A percentile compares a stretch with the other conserved stretches of the same genome.
Evolutionary conservation across 106 monocot genomes (phyloP).

Genomic region (Platanthera guangdongensis): DNA sequence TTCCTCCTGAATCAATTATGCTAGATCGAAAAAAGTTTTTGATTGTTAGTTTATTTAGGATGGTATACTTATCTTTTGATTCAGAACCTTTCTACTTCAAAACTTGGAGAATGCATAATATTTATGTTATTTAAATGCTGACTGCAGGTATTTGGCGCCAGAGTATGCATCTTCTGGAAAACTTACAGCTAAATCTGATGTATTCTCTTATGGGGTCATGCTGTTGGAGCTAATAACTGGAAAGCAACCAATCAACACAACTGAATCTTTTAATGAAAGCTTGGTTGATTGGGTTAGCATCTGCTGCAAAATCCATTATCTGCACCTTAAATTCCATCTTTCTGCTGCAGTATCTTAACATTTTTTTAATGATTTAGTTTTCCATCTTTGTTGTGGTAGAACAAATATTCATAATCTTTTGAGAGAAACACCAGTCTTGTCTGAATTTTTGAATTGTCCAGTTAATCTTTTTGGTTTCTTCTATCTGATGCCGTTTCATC

Average conservation of each 20-base stretch:
- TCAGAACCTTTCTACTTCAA: too few relatives aligned
- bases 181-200: constrained; percentile 43
- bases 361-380: neutral
- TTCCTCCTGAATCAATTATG: too few relatives aligned
- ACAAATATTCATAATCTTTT: neutral
- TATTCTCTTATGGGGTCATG: constrained; percentile 48
- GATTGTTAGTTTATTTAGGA: too few relatives aligned
- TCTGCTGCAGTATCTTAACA: neutral
- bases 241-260: constrained; percentile 20
- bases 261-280: constrained; percentile 20
- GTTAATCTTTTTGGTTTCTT: neutral
- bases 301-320: neutral
- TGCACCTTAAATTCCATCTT: neutral
- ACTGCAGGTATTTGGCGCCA: constrained; percentile 41
- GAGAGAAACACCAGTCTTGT: neutral
- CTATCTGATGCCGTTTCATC: neutral
- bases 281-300: constrained; percentile 30
- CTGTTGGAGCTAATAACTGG: constrained; percentile 52
- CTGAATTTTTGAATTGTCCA: neutral
- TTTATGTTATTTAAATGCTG: constrained; percentile 2
- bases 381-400: neutral
- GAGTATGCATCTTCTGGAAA: constrained; percentile 44
- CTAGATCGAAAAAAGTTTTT: too few relatives aligned
- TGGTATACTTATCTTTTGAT: too few relatives aligned
- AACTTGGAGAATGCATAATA: too few relatives aligned